Conservation (phyloP, 805 yeast genomes). For the Priceomyces castillae region DNA sequence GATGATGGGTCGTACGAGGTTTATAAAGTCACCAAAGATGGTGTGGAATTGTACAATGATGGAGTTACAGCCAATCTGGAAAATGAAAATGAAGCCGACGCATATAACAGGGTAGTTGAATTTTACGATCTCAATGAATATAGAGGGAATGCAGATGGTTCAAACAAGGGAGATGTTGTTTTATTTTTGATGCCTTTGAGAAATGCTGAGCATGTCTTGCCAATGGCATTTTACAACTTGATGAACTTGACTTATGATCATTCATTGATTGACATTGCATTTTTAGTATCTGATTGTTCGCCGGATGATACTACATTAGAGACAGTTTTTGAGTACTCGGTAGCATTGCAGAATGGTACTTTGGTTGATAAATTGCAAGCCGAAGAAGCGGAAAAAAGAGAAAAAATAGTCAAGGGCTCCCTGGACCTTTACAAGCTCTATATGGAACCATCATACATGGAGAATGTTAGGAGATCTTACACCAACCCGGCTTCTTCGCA, state of each 20-base stretch:
- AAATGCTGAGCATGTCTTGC: slow-evolving; percentile 73
- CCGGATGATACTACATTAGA: slow-evolving; percentile 64
- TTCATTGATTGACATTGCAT: slow-evolving; percentile 72
- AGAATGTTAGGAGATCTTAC: slow-evolving; percentile 56
- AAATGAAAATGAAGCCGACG: slow-evolving; percentile 26
- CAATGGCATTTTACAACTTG: slow-evolving; percentile 79
- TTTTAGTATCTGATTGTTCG: slow-evolving; percentile 77
- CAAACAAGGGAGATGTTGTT: slow-evolving; percentile 55
- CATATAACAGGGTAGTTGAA: slow-evolving; percentile 48
- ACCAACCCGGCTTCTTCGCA: slow-evolving; percentile 59
- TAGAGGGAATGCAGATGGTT: slow-evolving; percentile 52
- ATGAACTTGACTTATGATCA: slow-evolving; percentile 88
- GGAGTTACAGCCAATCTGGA: slow-evolving; percentile 8
- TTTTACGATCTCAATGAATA: slow-evolving; percentile 60
- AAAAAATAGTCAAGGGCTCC: slow-evolving; percentile 47
- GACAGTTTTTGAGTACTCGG: slow-evolving; percentile 60
- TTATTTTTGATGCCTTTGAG: slow-evolving; percentile 72
- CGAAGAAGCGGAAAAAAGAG: slow-evolving; percentile 34
- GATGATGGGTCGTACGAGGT: slow-evolving; percentile 11
- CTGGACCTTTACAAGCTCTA: slow-evolving; percentile 63
- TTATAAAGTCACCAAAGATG: slow-evolving; percentile 32
- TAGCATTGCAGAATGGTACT: slow-evolving; percentile 69
- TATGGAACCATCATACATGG: slow-evolving; percentile 63
- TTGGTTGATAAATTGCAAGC: slow-evolving; percentile 47
- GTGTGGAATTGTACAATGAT: slow-evolving; percentile 16